Evolutionary conservation across 2,329 filamentous ascomycete genomes (phyloP).

Genomic region (Penicillium sp.): DNA sequence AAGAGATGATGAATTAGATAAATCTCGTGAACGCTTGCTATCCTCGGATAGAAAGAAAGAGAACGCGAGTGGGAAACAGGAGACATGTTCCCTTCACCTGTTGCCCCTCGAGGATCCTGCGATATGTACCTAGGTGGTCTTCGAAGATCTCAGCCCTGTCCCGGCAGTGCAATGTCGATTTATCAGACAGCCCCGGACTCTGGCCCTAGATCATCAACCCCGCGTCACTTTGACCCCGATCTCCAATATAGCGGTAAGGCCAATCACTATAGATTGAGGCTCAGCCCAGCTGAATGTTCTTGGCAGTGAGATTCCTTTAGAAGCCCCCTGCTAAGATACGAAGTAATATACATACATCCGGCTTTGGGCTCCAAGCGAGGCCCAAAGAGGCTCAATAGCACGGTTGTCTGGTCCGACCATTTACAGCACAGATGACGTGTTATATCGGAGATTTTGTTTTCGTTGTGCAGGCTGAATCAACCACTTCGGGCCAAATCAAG

Average conservation of each 20-base stretch:
- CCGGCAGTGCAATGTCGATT: neutral
- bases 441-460: neutral
- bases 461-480: neutral
- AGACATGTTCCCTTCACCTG: too few species aligned
- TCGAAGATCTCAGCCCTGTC: neutral
- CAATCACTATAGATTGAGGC: neutral
- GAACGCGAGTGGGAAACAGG: neutral
- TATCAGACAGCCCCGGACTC: neutral
- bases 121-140: too few species aligned
- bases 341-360: neutral
- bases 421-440: slow-evolving; percentile 1
- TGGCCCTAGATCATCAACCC: neutral
- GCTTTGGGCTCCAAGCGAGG: neutral
- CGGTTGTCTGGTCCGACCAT: neutral
- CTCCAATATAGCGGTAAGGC: slow-evolving; percentile 3
- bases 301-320: neutral
- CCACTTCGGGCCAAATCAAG: neutral
- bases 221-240: neutral
- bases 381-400: neutral
- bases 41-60: neutral
- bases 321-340: neutral
- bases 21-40: neutral
- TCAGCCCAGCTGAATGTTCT: neutral
- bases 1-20: too few species aligned
- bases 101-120: neutral